Evolutionary conservation across 225 moss, liverwort and hornwort genomes (phyloP).

Genomic region (Marchantia paleacea): DNA sequence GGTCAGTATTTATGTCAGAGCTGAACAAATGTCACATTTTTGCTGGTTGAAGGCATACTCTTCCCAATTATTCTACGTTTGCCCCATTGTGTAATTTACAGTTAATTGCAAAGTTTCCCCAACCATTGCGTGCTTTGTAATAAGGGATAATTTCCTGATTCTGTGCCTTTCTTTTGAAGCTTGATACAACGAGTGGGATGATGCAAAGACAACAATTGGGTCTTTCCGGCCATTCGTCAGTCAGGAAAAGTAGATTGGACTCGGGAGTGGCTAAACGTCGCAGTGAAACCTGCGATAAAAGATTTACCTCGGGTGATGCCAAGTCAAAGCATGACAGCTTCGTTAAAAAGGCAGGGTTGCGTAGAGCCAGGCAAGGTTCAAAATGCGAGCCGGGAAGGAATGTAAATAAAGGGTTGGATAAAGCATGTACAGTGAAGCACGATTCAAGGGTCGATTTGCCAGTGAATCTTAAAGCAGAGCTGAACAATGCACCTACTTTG

Average conservation of each 20-base stretch:
- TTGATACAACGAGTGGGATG: background rate
- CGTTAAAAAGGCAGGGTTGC: background rate
- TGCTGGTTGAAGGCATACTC: too few relatives aligned
- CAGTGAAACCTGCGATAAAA: background rate
- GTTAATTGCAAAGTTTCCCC: too few relatives aligned
- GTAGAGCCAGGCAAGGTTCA: background rate
- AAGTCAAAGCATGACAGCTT: background rate
- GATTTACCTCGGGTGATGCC: background rate
- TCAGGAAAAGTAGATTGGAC: slow-evolving; percentile 3
- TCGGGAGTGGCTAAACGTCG: background rate
- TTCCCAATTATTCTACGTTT: too few relatives aligned
- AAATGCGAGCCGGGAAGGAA: background rate
- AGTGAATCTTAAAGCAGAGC: background rate
- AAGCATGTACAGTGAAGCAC: background rate
- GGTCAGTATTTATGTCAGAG: slow-evolving; percentile 11
- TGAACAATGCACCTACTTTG: background rate
- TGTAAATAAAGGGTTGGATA: background rate
- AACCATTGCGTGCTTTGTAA: background rate
- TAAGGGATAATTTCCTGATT: background rate
- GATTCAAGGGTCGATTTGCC: background rate
- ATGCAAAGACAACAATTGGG: slow-evolving; percentile 2
- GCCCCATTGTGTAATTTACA: too few relatives aligned
- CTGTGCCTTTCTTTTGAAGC: background rate
- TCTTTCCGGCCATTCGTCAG: slow-evolving; percentile 4
- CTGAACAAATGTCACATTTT: background rate